Evolutionary conservation across 768 basidiomycete species (phyloP).

Genomic region (Suillus occidentalis): DNA sequence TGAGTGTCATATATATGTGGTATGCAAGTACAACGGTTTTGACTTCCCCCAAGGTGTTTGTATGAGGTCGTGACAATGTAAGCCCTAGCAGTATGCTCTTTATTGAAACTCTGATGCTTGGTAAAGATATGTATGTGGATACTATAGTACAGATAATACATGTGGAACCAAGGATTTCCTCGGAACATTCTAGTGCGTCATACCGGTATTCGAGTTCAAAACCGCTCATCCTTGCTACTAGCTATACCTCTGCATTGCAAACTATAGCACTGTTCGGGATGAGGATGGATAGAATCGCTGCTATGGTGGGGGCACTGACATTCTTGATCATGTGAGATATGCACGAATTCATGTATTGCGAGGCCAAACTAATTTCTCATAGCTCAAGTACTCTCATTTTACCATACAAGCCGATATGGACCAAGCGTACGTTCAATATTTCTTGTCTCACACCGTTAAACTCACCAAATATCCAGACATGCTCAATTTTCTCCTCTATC

Average conservation of each 20-base stretch:
- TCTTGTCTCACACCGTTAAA: conserved; percentile 9
- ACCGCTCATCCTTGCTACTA: conserved; percentile 15
- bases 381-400: conserved; percentile 39
- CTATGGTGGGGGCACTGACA: conserved; percentile 52
- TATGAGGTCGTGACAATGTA: conserved; percentile 57
- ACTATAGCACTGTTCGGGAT: conserved; percentile 74
- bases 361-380: conserved; percentile 20
- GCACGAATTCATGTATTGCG: conserved; percentile 15
- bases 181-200: conserved; percentile 35
- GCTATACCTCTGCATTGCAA: conserved; percentile 38
- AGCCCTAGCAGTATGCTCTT: conserved; percentile 11
- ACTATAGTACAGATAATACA: conserved; percentile 33
- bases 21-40: conserved; percentile 12
- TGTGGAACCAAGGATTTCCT: conserved; percentile 47
- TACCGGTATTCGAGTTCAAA: neutral
- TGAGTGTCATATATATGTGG: conserved; percentile 25
- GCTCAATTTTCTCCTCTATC: conserved; percentile 76
- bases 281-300: conserved; percentile 65
- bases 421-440: conserved; percentile 34
- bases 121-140: conserved; percentile 43
- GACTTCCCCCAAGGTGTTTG: conserved; percentile 43
- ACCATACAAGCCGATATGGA: conserved; percentile 37
- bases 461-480: conserved; percentile 39
- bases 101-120: conserved; percentile 12
- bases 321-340: conserved; percentile 55